A percentile compares a stretch with the other conserved stretches of the same genome.
Evolutionary conservation across 371 early-diverging fungal genomes (phyloP).

Genomic region (Mucor velutinosus): DNA sequence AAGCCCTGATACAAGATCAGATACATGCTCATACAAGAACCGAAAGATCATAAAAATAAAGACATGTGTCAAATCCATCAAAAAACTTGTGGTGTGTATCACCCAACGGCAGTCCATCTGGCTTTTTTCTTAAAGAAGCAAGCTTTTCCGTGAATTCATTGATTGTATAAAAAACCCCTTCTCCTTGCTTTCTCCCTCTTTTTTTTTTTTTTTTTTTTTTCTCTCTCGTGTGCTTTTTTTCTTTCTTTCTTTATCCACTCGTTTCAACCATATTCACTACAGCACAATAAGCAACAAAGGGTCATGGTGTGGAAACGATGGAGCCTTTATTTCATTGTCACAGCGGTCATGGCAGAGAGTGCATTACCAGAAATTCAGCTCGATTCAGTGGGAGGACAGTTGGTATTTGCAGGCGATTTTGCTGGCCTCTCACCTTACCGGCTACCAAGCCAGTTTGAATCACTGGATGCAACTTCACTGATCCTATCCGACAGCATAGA

Average conservation of each 20-base stretch:
- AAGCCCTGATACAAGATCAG: neutral
- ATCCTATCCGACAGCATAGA: conserved; percentile 16
- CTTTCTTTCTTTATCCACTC: neutral
- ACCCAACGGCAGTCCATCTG: neutral
- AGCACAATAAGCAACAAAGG: neutral
- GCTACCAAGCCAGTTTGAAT: conserved; percentile 24
- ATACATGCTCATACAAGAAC: neutral
- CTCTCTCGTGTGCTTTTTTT: neutral
- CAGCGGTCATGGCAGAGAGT: neutral
- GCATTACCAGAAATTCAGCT: conserved; percentile 2
- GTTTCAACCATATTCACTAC: neutral
- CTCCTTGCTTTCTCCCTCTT: neutral
- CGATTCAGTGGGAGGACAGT: conserved; percentile 23
- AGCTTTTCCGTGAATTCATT: neutral
- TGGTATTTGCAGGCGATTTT: conserved; percentile 36
- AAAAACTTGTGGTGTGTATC: neutral
- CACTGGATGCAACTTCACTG: conserved; percentile 23
- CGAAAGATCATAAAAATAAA: neutral
- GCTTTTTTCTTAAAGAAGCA: neutral
- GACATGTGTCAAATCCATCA: neutral
- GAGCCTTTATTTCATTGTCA: conserved; percentile 7
- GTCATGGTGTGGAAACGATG: conserved; percentile 22
- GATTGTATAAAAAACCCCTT: neutral
- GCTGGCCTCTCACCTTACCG: conserved; percentile 33
- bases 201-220: neutral